phyloP scores from a whole-genome alignment of 2,329 filamentous ascomycete genomes.

The Penicillium sp. region DNA sequence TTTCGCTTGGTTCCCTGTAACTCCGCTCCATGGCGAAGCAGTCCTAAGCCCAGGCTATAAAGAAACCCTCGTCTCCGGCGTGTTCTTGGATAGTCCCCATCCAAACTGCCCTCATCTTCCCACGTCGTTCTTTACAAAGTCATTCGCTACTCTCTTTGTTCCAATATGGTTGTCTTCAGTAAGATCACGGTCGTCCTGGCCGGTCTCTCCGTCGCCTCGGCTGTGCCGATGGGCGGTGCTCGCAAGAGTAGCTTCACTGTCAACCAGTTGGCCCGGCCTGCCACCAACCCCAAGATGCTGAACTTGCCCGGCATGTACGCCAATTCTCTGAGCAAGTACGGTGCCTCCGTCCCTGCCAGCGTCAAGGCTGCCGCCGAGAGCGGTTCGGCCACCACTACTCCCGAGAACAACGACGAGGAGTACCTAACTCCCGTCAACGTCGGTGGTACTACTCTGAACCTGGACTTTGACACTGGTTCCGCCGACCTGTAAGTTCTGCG shows the following conservation, averaged over 20 bases:
- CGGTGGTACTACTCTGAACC: conserved; percentile 58
- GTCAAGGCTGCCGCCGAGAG: conserved; percentile 31
- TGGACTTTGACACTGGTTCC: conserved; percentile 69
- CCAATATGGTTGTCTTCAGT: conserved; percentile 35
- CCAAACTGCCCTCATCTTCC: conserved; percentile 7
- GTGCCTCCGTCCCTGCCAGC: conserved; percentile 25
- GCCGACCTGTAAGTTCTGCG: conserved; percentile 57
- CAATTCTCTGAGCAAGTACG: conserved; percentile 29
- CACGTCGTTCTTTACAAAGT: conserved; percentile 16
- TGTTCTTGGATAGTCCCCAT: conserved; percentile 1
- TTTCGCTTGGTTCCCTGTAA: background rate
- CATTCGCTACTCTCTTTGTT: conserved; percentile 4
- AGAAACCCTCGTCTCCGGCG: conserved; percentile 11
- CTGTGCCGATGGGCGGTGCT: conserved; percentile 25
- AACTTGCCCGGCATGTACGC: conserved; percentile 31
- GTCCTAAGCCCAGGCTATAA: conserved; percentile 23
- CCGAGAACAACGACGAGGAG: conserved; percentile 51
- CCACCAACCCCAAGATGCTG: conserved; percentile 18
- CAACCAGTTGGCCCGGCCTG: conserved; percentile 26
- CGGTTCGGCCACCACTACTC: conserved; percentile 41
- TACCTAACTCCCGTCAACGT: conserved; percentile 61
- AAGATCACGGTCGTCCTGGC: conserved; percentile 26
- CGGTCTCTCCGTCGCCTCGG: conserved; percentile 28
- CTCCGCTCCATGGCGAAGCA: background rate
- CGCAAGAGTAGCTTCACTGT: conserved; percentile 31